These are phyloP conservation scores for Phialophora macrospora DNA, from an alignment of 2,329 filamentous ascomycete species.

Conservation along the genomic window DNA sequence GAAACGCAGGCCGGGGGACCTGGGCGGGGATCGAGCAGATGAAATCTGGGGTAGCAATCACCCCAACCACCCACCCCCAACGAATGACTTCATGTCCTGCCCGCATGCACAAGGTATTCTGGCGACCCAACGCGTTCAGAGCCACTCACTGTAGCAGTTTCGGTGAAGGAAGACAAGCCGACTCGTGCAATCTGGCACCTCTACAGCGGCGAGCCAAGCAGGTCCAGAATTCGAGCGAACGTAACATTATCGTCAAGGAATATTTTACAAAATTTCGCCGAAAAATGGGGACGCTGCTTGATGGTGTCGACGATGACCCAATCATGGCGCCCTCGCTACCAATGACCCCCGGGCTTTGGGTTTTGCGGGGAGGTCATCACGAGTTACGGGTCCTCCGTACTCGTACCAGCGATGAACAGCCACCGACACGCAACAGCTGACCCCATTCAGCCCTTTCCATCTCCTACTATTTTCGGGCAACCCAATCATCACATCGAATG, in stretches of 20 bases:
- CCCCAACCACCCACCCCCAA: neutral
- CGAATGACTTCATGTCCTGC: neutral
- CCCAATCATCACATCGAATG: neutral
- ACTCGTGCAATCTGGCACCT: neutral
- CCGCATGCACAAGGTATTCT: neutral
- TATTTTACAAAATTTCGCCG: neutral
- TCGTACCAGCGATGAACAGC: neutral
- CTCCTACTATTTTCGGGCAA: neutral
- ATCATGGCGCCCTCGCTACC: conserved; percentile 3
- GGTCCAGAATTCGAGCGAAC: conserved; percentile 1
- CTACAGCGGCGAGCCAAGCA: neutral
- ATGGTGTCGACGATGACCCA: neutral
- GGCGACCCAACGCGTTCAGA: too few species aligned
- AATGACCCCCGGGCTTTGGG: neutral
- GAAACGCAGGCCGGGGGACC: neutral
- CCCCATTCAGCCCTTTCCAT: neutral
- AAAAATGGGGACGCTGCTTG: neutral
- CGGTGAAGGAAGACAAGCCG: neutral
- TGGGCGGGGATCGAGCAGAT: neutral
- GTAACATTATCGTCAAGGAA: neutral
- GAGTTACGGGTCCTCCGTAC: neutral
- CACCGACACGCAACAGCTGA: conserved; percentile 8
- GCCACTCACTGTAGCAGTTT: neutral
- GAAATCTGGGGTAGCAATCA: conserved; percentile 3
- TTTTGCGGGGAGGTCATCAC: conserved; percentile 2